Conservation (phyloP, 2,329 filamentous ascomycete species). For the Penicillium sp. region DNA sequence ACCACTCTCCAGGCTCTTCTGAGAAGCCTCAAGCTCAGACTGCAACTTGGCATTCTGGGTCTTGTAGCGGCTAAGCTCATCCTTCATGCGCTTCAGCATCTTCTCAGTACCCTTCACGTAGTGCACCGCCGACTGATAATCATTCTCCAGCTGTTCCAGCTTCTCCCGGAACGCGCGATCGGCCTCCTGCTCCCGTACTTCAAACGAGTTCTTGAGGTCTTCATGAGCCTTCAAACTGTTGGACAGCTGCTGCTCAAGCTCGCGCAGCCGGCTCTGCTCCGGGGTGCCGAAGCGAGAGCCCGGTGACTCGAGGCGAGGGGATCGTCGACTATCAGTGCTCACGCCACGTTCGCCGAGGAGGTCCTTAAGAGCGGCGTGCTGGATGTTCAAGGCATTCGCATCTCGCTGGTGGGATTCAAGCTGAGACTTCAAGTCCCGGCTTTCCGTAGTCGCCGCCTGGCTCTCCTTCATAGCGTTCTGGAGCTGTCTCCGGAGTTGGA, state of each 20-base stretch:
- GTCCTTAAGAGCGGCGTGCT: slow-evolving; percentile 91
- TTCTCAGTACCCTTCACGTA: slow-evolving; percentile 99
- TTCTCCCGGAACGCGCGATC: slow-evolving; percentile 91
- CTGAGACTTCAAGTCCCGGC: slow-evolving; percentile 80
- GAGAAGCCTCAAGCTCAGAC: slow-evolving; percentile 73
- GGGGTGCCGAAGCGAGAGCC: slow-evolving; percentile 77
- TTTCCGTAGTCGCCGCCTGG: slow-evolving; percentile 79
- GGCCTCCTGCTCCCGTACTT: slow-evolving; percentile 82
- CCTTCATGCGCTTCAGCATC: slow-evolving; percentile 98
- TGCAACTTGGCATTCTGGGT: slow-evolving; percentile 81
- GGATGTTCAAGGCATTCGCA: slow-evolving; percentile 89
- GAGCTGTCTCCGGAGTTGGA: slow-evolving; percentile 86
- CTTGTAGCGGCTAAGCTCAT: slow-evolving; percentile 94
- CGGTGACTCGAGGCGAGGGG: slow-evolving; percentile 74
- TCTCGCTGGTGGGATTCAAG: slow-evolving; percentile 87
- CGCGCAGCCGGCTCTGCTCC: slow-evolving; percentile 77
- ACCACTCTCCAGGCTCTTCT: slow-evolving; percentile 59
- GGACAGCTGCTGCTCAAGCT: slow-evolving; percentile 87
- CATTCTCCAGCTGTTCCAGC: slow-evolving; percentile 89
- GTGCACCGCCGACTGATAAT: slow-evolving; percentile 96
- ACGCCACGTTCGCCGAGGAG: slow-evolving; percentile 88
- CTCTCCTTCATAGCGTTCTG: slow-evolving; percentile 83
- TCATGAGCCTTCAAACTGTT: slow-evolving; percentile 79
- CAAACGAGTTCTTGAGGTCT: slow-evolving; percentile 78
- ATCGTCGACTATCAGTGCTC: slow-evolving; percentile 72